Evolutionary conservation across 2,329 filamentous ascomycete genomes (phyloP).

Genomic region (Ceratocystis papillata): DNA sequence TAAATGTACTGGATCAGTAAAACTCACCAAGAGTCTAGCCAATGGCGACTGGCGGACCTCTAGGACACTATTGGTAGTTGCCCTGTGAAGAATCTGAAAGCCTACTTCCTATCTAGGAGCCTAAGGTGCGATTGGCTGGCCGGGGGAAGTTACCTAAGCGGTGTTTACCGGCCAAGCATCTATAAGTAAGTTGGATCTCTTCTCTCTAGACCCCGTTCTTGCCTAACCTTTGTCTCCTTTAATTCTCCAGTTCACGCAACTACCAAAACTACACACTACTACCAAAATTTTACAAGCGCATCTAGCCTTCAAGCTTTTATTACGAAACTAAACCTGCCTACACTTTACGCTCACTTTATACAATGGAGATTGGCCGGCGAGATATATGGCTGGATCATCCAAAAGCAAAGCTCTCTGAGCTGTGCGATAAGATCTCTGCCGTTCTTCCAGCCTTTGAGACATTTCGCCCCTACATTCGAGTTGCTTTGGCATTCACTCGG

Average conservation of each 20-base stretch:
- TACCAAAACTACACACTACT: constrained; percentile 3
- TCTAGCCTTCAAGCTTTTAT: too few relatives aligned
- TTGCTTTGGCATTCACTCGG: neutral
- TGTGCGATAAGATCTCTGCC: neutral
- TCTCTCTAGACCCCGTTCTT: neutral
- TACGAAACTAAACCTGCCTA: too few relatives aligned
- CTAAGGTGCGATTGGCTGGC: neutral
- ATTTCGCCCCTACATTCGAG: neutral
- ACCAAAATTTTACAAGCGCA: too few relatives aligned
- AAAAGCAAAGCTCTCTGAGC: neutral
- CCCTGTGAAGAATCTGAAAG: neutral
- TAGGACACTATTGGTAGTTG: neutral
- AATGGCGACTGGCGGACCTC: neutral
- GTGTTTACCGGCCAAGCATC: neutral
- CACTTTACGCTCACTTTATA: too few relatives aligned
- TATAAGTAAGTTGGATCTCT: neutral
- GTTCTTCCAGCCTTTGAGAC: neutral
- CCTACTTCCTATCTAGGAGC: neutral
- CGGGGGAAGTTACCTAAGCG: constrained; percentile 5
- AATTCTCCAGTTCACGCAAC: constrained; percentile 1
- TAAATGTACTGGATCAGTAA: neutral
- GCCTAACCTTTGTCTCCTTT: neutral
- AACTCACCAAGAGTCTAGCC: neutral
- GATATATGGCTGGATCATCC: neutral
- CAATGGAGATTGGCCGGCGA: too few relatives aligned